Evolutionary conservation across 257 asterid species (phyloP).

Genomic region (Cynanchum wilfordii): DNA sequence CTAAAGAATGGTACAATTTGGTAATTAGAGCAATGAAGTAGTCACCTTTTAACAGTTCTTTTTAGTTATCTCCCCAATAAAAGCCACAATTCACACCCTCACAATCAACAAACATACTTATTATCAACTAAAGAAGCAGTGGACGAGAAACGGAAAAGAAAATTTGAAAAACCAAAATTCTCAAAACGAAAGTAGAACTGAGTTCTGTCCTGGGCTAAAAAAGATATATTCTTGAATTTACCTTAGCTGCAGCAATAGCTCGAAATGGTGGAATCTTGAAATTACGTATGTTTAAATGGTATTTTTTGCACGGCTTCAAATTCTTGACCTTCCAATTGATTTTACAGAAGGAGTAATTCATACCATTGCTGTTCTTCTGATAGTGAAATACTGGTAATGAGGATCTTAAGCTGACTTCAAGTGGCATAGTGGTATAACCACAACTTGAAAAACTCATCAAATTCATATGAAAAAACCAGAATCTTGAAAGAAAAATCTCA

Average conservation of each 20-base stretch:
- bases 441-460: neutral
- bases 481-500: neutral
- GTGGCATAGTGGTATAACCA: neutral
- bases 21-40: neutral
- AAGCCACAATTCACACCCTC: neutral
- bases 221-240: neutral
- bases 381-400: neutral
- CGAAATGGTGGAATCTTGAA: neutral
- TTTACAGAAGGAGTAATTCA: neutral
- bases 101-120: neutral
- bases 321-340: constrained; percentile 3
- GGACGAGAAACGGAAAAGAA: neutral
- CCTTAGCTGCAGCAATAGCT: neutral
- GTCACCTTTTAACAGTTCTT: neutral
- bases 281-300: neutral
- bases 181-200: neutral
- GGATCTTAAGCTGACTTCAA: neutral
- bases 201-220: neutral
- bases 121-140: neutral
- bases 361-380: neutral
- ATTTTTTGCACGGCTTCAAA: neutral
- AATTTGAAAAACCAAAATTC: neutral
- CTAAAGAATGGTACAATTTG: neutral
- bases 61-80: neutral
- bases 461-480: neutral